Conservation (phyloP, 2,329 filamentous ascomycete genomes). For the Beauveria australis region DNA sequence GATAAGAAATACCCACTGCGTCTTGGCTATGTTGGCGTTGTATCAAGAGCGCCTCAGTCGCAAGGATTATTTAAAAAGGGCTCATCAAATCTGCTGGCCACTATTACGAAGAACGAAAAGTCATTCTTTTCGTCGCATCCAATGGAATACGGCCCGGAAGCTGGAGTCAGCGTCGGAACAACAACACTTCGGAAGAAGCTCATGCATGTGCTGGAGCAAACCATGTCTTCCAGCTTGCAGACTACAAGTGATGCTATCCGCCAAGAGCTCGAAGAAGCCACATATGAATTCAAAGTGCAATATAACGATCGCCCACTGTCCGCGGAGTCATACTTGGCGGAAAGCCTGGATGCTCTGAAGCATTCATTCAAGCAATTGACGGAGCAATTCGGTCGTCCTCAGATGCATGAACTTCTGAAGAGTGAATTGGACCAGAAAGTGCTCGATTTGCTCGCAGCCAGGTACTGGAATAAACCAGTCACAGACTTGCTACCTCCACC, state of each 20-base stretch:
- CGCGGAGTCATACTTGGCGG: conserved; percentile 92
- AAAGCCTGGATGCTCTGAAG: conserved; percentile 93
- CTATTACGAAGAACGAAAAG: conserved; percentile 82
- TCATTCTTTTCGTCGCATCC: conserved; percentile 81
- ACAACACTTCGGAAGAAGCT: conserved; percentile 85
- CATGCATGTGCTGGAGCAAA: conserved; percentile 94
- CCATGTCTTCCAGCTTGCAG: conserved; percentile 88
- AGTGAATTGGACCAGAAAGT: conserved; percentile 90
- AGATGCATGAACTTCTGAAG: conserved; percentile 86
- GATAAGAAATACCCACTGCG: conserved; percentile 91
- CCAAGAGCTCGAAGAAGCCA: conserved; percentile 91
- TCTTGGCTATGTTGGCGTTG: conserved; percentile 93
- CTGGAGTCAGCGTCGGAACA: conserved; percentile 72
- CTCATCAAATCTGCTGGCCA: conserved; percentile 66
- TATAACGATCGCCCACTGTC: conserved; percentile 95
- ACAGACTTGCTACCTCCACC: conserved; percentile 64
- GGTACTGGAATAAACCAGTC: conserved; percentile 96
- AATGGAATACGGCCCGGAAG: conserved; percentile 64
- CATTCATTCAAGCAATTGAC: conserved; percentile 94
- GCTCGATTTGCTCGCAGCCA: conserved; percentile 80
- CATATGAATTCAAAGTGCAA: conserved; percentile 98
- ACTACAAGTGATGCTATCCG: conserved; percentile 86
- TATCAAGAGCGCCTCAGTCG: conserved; percentile 67
- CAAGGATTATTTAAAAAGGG: conserved; percentile 77
- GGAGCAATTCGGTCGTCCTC: conserved; percentile 77